Percentiles rank a stretch among this genome's conserved stretches.
These are phyloP conservation scores for Trypanosoma platydactyli DNA, from an alignment of 208 protist genomes.

Conservation along the genomic window DNA sequence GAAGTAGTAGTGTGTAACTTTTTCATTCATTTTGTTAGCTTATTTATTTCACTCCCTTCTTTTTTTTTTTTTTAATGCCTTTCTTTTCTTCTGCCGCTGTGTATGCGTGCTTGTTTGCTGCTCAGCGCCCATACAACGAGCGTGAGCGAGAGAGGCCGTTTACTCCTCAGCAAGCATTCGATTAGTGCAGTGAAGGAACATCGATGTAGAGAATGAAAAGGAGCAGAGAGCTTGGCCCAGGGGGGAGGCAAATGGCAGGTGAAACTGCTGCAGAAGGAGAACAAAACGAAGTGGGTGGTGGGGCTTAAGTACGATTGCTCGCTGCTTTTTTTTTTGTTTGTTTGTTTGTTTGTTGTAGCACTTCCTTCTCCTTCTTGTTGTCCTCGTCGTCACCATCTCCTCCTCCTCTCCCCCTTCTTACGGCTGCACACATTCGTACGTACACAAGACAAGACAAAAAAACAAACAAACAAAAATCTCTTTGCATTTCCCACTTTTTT, in stretches of 20 bases:
- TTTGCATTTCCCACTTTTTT: not conserved
- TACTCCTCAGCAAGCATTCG: not conserved
- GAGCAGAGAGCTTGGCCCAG: too few species aligned
- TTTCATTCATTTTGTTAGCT: constrained; percentile 7
- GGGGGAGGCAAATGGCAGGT: too few species aligned
- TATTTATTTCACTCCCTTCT: not conserved
- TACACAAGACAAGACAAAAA: not conserved
- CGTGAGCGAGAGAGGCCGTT: not conserved
- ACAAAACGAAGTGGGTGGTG: too few species aligned
- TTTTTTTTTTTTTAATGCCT: not conserved
- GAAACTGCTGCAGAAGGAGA: too few species aligned
- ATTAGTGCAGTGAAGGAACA: not conserved
- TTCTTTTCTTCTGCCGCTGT: not conserved
- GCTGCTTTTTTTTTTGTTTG: too few species aligned
- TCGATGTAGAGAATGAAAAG: too few species aligned
- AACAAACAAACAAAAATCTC: not conserved
- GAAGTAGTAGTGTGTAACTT: constrained; percentile 4
- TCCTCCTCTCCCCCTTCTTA: too few species aligned
- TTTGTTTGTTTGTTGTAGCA: too few species aligned
- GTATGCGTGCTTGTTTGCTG: not conserved
- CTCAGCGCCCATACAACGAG: not conserved
- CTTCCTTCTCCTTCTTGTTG: too few species aligned
- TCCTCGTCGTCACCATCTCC: too few species aligned
- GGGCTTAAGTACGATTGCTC: too few species aligned
- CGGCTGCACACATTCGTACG: not conserved